Evolutionary conservation across 306 rosid genomes (phyloP).

Genomic region (Rubus parviflorus): DNA sequence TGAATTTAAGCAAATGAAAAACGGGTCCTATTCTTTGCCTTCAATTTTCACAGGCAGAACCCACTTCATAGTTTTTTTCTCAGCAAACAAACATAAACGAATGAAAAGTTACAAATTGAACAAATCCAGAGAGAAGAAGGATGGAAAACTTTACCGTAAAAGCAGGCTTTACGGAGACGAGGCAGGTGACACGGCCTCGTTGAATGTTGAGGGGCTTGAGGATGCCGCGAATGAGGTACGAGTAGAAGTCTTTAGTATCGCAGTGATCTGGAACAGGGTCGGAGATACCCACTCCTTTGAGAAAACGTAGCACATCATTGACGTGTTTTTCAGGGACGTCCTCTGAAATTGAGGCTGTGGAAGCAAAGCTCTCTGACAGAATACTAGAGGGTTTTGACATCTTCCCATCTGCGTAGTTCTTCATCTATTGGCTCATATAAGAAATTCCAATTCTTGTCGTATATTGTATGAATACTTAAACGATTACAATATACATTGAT

Average conservation of each 20-base stretch:
- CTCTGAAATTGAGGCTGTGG: constrained; percentile 23
- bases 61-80: background rate
- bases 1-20: background rate
- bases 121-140: background rate
- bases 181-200: constrained; percentile 45
- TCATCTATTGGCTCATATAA: too few relatives aligned
- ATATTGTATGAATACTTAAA: too few relatives aligned
- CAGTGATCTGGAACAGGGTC: constrained; percentile 28
- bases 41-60: background rate
- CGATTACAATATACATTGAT: background rate
- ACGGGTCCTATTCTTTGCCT: background rate
- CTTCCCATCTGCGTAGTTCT: background rate
- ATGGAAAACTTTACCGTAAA: constrained; percentile 24
- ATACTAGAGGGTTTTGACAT: constrained; percentile 25
- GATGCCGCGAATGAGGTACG: constrained; percentile 27
- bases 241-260: constrained; percentile 28
- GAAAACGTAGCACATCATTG: background rate
- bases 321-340: constrained; percentile 16
- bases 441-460: too few relatives aligned
- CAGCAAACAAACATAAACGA: constrained; percentile 7
- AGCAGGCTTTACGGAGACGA: constrained; percentile 36
- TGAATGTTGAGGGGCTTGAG: constrained; percentile 25
- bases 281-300: constrained; percentile 18
- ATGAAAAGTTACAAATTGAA: background rate
- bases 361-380: constrained; percentile 11